Evolutionary conservation across 345 rosid genomes (phyloP), one percentile per base, ranked within the genome.

Genomic region (Adansonia digitata): DNA sequence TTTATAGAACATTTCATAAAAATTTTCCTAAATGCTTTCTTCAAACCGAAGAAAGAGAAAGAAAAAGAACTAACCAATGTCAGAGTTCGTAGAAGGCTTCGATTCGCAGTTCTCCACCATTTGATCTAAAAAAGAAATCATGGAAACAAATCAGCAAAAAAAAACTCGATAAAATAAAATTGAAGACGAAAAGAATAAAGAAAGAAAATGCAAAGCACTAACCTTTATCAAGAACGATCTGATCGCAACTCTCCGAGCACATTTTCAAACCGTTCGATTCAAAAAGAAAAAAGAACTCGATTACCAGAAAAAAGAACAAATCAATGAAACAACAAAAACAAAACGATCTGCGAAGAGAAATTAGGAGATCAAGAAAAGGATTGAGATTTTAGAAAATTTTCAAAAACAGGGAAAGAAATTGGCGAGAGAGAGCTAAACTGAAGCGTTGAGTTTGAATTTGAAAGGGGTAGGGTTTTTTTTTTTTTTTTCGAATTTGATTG

Each of bases 401-500:
- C 10, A n/a, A 26, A 27, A 17, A 67, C n/a, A 5, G 5, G 34
- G 15, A 17, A 11, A 68, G 17, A 17, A 43, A 35, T 12, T 59
- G n/a, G 34, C 39, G 57, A 46, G 37, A 57, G 62, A 69, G n/a
- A 26, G 52, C 49, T 15, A 42, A 43, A 67, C 9, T 29, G 59
- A 22, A 48, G 11, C 26, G 57, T 66, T 43, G 53, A 46, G 71
- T 66, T 66, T 24, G 31, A 69, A 69, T 59, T 59, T 59, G 63
- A 57, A 26, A 53, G 10, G 7, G 57, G 22, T 31, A 10, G 17
- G 59, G 55, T 49, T 17, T 57, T 3, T 3, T 34, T 57, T 56
- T 55, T 26, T 26, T 57, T 57, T n/a, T n/a, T n/a, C n/a, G n/a
- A n/a, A n/a, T n/a, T n/a, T 57, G 26, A 17, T 68, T 17, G 57